Percentiles rank a stretch among this genome's conserved stretches.
These are phyloP conservation scores for Cercospora citrullina DNA, from an alignment of 2,329 filamentous ascomycete species.

Conservation along the genomic window DNA sequence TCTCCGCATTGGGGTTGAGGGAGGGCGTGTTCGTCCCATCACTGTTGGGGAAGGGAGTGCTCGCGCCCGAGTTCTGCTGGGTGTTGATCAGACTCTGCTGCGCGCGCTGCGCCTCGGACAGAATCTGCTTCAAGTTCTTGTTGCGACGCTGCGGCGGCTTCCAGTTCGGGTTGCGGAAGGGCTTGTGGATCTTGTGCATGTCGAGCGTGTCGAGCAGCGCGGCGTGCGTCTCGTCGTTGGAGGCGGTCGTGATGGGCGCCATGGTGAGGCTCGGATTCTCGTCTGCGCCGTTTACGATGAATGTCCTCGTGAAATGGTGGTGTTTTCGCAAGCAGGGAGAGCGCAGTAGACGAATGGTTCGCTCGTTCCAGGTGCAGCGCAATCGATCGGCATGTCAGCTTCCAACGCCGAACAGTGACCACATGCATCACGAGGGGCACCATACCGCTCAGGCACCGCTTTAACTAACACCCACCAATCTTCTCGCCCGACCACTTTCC, in stretches of 20 bases:
- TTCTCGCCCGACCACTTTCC: background rate
- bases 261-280: slow-evolving; percentile 38
- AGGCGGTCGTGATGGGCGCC: slow-evolving; percentile 65
- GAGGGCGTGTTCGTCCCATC: slow-evolving; percentile 50
- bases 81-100: slow-evolving; percentile 88
- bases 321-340: background rate
- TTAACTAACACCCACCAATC: background rate
- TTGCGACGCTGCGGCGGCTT: slow-evolving; percentile 92
- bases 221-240: slow-evolving; percentile 77
- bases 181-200: slow-evolving; percentile 80
- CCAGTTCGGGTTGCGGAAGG: slow-evolving; percentile 88
- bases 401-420: slow-evolving; percentile 13
- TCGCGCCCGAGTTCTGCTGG: slow-evolving; percentile 71
- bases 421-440: slow-evolving; percentile 12
- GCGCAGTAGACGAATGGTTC: background rate
- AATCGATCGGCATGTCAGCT: background rate
- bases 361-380: background rate
- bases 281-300: background rate
- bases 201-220: slow-evolving; percentile 87
- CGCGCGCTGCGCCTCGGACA: slow-evolving; percentile 82
- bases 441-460: slow-evolving; percentile 13
- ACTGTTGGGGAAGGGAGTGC: slow-evolving; percentile 56
- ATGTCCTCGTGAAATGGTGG: background rate
- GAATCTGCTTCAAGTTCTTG: slow-evolving; percentile 97
- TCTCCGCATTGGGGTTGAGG: slow-evolving; percentile 80